Conservation (phyloP, 768 basidiomycete genomes). For the Xerocomus brunneocitrinus region DNA sequence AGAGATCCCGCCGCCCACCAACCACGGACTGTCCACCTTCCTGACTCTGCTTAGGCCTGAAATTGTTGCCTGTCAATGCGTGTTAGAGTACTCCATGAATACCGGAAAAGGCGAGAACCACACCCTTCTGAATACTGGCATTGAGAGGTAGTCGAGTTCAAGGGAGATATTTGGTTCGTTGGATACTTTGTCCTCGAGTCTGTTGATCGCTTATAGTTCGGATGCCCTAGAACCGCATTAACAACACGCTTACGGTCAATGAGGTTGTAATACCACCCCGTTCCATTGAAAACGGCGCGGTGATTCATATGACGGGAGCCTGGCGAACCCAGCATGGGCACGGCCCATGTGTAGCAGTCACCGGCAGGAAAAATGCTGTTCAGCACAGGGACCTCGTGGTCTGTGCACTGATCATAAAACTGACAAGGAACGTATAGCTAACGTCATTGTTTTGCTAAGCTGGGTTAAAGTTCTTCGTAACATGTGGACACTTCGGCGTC, state of each 20-base stretch:
- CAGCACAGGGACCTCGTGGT: not conserved
- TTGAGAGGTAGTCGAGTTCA: not conserved
- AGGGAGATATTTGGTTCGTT: not conserved
- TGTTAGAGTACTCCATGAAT: not conserved
- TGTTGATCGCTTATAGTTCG: slow-evolving; percentile 11
- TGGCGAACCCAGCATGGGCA: not conserved
- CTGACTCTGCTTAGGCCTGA: not conserved
- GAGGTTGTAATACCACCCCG: not conserved
- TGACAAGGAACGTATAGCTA: not conserved
- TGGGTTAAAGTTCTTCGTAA: not conserved
- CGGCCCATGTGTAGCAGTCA: not conserved
- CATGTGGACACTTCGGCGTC: not conserved
- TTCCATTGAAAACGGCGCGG: not conserved
- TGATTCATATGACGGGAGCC: not conserved
- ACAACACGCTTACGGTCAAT: not conserved
- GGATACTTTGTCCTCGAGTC: not conserved
- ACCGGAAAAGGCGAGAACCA: not conserved
- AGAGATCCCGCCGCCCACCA: not conserved
- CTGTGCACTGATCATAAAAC: not conserved
- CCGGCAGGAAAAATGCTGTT: not conserved
- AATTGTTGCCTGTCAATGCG: slow-evolving; percentile 2
- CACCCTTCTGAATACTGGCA: slow-evolving; percentile 6
- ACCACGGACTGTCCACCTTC: slow-evolving; percentile 8
- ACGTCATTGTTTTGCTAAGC: slow-evolving; percentile 3
- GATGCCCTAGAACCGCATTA: slow-evolving; percentile 7